A percentile compares a stretch with the other conserved stretches of the same genome.
Evolutionary conservation across 108 stramenopile genomes (phyloP).

Genomic region (Epipyxis sp.): DNA sequence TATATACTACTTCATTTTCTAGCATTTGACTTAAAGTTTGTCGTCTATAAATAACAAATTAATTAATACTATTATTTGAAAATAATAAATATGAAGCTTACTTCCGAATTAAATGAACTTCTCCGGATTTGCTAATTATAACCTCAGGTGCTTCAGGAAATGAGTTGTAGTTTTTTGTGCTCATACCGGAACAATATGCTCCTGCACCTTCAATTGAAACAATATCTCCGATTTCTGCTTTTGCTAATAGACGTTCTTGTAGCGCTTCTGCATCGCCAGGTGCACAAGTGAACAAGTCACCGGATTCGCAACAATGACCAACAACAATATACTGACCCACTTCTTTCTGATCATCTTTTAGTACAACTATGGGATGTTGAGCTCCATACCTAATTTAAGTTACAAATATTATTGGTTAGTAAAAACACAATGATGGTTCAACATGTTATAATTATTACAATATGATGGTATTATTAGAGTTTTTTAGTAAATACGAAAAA

Average conservation of each 20-base stretch:
- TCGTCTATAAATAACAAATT: slow-evolving; percentile 77
- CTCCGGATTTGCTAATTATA: slow-evolving; percentile 40
- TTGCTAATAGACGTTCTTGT: slow-evolving; percentile 69
- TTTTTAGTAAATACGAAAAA: too few species aligned
- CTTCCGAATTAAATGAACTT: slow-evolving; percentile 19
- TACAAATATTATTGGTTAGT: too few species aligned
- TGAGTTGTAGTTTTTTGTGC: slow-evolving; percentile 95
- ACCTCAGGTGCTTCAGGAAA: slow-evolving; percentile 96
- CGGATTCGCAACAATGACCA: slow-evolving; percentile 97
- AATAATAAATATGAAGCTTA: not conserved
- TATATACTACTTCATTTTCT: slow-evolving; percentile 62
- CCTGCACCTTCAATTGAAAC: slow-evolving; percentile 91
- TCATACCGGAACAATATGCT: slow-evolving; percentile 94
- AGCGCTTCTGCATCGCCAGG: slow-evolving; percentile 87
- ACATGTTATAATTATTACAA: too few species aligned
- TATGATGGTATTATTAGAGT: too few species aligned
- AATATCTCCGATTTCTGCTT: slow-evolving; percentile 81
- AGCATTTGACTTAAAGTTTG: slow-evolving; percentile 80
- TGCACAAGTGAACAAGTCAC: slow-evolving; percentile 89
- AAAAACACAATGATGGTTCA: too few species aligned
- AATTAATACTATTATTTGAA: too few species aligned
- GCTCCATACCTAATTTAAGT: too few species aligned
- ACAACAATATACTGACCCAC: slow-evolving; percentile 75
- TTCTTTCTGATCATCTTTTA: slow-evolving; percentile 34
- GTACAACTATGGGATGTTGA: slow-evolving; percentile 83